These are phyloP conservation scores for Colletotrichum aenigma DNA, from an alignment of 2,329 filamentous ascomycete species.

Conservation along the genomic window DNA sequence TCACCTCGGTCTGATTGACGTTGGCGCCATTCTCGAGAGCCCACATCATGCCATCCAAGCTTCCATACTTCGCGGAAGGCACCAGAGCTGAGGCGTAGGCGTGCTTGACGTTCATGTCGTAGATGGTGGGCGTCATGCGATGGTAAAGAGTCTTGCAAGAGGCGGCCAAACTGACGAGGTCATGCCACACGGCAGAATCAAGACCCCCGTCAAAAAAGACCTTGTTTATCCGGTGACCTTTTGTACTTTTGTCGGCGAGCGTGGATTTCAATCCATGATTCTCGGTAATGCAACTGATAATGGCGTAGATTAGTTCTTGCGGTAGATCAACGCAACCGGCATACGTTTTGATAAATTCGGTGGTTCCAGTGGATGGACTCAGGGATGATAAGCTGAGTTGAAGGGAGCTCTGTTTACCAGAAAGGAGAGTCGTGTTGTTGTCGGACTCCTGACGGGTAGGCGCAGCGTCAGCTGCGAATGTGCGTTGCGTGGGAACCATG, in stretches of 20 bases:
- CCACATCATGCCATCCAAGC: neutral
- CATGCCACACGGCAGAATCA: neutral
- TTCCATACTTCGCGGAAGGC: neutral
- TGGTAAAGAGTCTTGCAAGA: neutral
- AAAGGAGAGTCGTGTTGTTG: too few species aligned
- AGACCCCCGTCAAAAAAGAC: accelerated
- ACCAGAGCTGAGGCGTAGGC: neutral
- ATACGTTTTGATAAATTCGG: accelerated
- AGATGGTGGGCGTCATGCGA: neutral
- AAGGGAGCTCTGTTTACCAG: accelerated
- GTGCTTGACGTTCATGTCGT: neutral
- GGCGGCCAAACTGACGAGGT: neutral
- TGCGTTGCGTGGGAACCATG: too few species aligned
- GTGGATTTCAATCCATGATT: neutral
- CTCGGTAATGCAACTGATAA: accelerated
- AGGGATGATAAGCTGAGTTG: neutral
- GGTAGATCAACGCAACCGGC: neutral
- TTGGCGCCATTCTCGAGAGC: neutral
- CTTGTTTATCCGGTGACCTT: neutral
- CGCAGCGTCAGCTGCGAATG: too few species aligned
- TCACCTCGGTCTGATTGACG: neutral
- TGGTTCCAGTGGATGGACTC: accelerated
- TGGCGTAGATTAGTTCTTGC: accelerated
- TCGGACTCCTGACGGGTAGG: accelerated
- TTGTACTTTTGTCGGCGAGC: neutral